These are phyloP conservation scores for Apiosordaria backusii DNA, from an alignment of 495 filamentous ascomycete genomes.

Conservation along the genomic window DNA sequence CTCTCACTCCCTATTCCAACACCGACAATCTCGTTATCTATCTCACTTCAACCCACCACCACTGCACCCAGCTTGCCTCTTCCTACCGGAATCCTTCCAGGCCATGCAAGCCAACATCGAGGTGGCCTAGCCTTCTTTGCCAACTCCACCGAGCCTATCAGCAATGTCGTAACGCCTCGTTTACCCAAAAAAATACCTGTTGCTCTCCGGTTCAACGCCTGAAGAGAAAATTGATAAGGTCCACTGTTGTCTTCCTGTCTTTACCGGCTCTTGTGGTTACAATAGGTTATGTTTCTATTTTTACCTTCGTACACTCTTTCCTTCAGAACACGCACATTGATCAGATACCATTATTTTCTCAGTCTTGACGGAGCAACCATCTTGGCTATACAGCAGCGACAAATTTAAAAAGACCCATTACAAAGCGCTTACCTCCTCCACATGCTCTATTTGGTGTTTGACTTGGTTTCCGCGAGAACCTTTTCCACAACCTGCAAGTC, in stretches of 20 bases:
- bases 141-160: background rate
- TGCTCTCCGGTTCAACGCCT: background rate
- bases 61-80: background rate
- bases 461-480: background rate
- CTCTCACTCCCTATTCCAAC: background rate
- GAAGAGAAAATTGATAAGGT: background rate
- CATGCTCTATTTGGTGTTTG: background rate
- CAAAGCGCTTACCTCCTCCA: too few relatives aligned
- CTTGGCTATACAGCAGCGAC: too few relatives aligned
- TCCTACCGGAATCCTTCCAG: background rate
- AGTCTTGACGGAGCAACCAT: too few relatives aligned
- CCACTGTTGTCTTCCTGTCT: background rate
- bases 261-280: too few relatives aligned
- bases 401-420: too few relatives aligned
- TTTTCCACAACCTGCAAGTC: slow-evolving; percentile 17
- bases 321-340: background rate
- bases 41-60: background rate
- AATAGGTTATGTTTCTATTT: too few relatives aligned
- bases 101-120: background rate
- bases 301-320: background rate
- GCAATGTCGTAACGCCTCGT: background rate
- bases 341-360: background rate
- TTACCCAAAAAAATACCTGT: background rate
- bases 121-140: background rate
- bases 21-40: background rate